A percentile compares a stretch with the other conserved stretches of the same genome.
Conservation (phyloP, 2,329 filamentous ascomycete genomes). For the Alternaria sp. region DNA sequence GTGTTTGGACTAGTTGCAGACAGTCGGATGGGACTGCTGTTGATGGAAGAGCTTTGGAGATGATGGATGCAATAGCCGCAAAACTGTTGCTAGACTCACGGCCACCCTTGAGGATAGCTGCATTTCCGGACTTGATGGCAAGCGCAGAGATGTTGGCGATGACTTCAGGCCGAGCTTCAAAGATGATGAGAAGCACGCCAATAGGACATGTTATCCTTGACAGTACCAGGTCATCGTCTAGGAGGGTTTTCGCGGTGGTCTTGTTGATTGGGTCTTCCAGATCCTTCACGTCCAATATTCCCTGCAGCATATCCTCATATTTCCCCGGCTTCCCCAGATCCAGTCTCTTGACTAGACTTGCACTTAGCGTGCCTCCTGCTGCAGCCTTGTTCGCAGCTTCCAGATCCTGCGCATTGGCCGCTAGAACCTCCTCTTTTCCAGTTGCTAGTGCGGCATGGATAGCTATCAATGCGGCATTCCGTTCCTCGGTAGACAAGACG, state of each 20-base stretch:
- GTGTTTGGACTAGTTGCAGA: slow-evolving; percentile 91
- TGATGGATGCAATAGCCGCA: slow-evolving; percentile 83
- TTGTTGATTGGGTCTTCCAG: slow-evolving; percentile 89
- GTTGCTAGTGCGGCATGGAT: slow-evolving; percentile 79
- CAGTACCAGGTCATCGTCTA: slow-evolving; percentile 85
- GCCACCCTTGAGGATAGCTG: slow-evolving; percentile 94
- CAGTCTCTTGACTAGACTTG: slow-evolving; percentile 85
- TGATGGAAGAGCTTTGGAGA: slow-evolving; percentile 76
- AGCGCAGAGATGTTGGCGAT: slow-evolving; percentile 97
- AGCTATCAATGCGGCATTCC: slow-evolving; percentile 84
- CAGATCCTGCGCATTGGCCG: slow-evolving; percentile 86
- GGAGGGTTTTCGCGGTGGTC: slow-evolving; percentile 79
- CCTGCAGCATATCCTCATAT: slow-evolving; percentile 97
- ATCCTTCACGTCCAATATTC: slow-evolving; percentile 85
- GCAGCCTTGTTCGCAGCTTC: slow-evolving; percentile 76
- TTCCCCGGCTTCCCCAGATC: slow-evolving; percentile 88
- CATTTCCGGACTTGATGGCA: slow-evolving; percentile 96
- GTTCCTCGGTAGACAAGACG: slow-evolving; percentile 75
- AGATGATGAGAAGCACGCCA: slow-evolving; percentile 97
- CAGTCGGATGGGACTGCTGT: slow-evolving; percentile 84
- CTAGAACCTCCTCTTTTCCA: slow-evolving; percentile 78
- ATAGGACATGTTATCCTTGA: slow-evolving; percentile 94
- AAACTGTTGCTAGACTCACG: slow-evolving; percentile 98
- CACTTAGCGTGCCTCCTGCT: slow-evolving; percentile 76
- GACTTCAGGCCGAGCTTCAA: slow-evolving; percentile 96